Percentiles rank a stretch among this genome's conserved stretches.
Evolutionary conservation across 2,329 filamentous ascomycete genomes (phyloP).

Genomic region (Colletotrichum sp.): DNA sequence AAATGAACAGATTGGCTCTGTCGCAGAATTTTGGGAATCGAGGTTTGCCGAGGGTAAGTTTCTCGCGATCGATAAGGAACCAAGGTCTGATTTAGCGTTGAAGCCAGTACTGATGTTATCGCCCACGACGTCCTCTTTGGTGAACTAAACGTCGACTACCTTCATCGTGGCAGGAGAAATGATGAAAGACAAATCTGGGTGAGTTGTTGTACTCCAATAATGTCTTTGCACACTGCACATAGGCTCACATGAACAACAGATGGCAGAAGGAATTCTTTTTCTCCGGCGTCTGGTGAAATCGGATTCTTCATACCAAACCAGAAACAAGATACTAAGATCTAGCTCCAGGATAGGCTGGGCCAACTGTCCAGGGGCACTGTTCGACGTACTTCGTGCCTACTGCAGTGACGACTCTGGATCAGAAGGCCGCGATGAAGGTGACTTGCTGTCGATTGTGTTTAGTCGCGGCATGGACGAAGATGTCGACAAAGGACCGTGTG

Average conservation of each 20-base stretch:
- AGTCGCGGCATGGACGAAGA: not conserved
- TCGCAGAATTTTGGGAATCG: not conserved
- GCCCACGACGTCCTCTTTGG: not conserved
- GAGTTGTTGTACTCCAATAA: not conserved
- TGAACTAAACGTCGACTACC: not conserved
- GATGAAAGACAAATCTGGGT: not conserved
- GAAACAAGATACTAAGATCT: not conserved
- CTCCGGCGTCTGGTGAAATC: not conserved
- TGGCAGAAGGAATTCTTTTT: not conserved
- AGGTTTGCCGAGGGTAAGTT: not conserved
- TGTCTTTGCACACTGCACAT: not conserved
- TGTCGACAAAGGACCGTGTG: not conserved
- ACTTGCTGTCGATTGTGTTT: not conserved
- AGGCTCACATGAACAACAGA: not conserved
- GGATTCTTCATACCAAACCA: not conserved
- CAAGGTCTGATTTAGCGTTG: not conserved
- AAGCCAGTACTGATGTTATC: not conserved
- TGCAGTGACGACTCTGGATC: not conserved
- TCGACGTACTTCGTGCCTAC: not conserved
- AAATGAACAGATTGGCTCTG: not conserved
- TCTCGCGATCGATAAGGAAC: not conserved
- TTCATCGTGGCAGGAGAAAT: not conserved
- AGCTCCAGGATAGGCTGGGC: not conserved
- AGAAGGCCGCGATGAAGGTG: not conserved
- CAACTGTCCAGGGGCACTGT: not conserved